These are phyloP conservation scores for Polychaeton citri DNA, from an alignment of 2,329 filamentous ascomycete species.

Conservation along the genomic window DNA sequence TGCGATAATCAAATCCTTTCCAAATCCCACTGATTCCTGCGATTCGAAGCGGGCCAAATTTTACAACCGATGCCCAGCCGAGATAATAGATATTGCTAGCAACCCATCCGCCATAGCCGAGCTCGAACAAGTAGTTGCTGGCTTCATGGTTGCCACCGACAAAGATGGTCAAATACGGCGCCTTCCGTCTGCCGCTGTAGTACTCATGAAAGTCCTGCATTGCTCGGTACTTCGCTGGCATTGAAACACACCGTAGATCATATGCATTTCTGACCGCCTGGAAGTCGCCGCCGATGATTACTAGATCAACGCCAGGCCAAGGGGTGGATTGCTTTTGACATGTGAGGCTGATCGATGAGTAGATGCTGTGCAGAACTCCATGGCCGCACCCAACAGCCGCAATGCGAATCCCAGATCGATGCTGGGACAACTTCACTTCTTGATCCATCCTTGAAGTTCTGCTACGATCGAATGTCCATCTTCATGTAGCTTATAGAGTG, in stretches of 20 bases:
- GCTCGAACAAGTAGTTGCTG: conserved; percentile 75
- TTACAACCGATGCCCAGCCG: conserved; percentile 79
- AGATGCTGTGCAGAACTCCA: conserved; percentile 83
- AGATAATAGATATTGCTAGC: conserved; percentile 96
- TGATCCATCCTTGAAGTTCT: neutral
- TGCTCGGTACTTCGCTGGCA: conserved; percentile 72
- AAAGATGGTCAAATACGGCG: conserved; percentile 85
- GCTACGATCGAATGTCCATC: no score
- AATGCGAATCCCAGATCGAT: conserved; percentile 47
- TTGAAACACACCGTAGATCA: conserved; percentile 79
- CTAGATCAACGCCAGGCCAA: conserved; percentile 72
- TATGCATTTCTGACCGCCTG: conserved; percentile 81
- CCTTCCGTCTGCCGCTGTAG: conserved; percentile 63
- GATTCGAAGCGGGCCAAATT: conserved; percentile 72
- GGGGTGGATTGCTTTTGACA: conserved; percentile 46
- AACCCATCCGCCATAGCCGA: conserved; percentile 95
- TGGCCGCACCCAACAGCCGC: conserved; percentile 88
- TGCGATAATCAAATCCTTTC: conserved; percentile 80
- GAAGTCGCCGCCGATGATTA: conserved; percentile 95
- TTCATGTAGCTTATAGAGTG: no score
- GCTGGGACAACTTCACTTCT: neutral
- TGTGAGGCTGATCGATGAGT: conserved; percentile 58
- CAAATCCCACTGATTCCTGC: conserved; percentile 88
- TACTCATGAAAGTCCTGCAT: conserved; percentile 92
- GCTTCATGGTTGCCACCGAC: conserved; percentile 94